Evolutionary conservation across 2,329 filamentous ascomycete species (phyloP), one percentile per base, ranked within the genome.

Genomic region (Boeremia lycopersici): DNA sequence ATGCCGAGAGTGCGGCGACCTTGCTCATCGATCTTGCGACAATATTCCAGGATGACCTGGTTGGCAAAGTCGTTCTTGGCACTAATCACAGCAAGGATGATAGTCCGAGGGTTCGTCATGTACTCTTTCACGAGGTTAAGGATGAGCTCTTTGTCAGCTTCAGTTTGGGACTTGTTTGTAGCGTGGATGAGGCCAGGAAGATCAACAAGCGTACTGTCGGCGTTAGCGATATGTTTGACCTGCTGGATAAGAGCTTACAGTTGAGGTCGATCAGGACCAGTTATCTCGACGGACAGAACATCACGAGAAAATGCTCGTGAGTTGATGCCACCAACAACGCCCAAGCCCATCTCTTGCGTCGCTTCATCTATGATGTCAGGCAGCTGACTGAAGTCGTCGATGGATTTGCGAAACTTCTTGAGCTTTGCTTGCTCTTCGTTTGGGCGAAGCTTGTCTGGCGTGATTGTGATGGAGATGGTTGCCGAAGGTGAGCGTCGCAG

Each of bases 41-140:
- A 15, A 11, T 78, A 80, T 11, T 81, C 76, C 0, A 84, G 72
- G 4, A 89, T 80, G 9, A 79, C 74, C 62, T 90, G 86, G 29
- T 85, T 82, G 6, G 82, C 82, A 59, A 79, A 77, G 36, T 85
- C 69, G 36, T 73, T 74, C 57, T 74, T 75, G 0, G 76, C 76
- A 4, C 68, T 72, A 6, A 79, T 56, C 1, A 74, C 68, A 1
- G 72, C 67, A 13, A 51, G 29, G 12, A 45, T 45, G 19, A 59
- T 48, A 15, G 52, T 53, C 26, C 53, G 42, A 5, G 40, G 40
- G 15, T 45, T 45, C 0, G 4, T 34, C 41, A 59, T 51, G 25
- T 54, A 51, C 31, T 47, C 51, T 8, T 43, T 28, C 15, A 48
- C 50, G 15, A 51, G 45, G 17, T 51, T 40, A 11, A 43, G 39